A percentile compares a stretch with the other conserved stretches of the same genome.
Conservation (phyloP, 495 filamentous ascomycete genomes). For the Lasiosphaeria hispida region DNA sequence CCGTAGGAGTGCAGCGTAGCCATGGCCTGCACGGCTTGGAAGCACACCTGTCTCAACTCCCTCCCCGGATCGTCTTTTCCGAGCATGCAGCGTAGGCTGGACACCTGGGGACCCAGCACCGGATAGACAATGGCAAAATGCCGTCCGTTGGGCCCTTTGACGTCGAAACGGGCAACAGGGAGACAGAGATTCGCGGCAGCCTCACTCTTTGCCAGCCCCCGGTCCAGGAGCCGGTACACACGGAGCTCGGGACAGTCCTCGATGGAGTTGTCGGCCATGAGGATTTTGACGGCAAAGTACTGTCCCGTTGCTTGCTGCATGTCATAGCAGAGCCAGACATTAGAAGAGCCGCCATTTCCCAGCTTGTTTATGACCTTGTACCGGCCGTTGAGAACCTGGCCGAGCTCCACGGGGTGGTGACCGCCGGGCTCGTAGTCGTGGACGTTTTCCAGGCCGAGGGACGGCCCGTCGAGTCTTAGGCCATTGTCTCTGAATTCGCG, state of each 20-base stretch:
- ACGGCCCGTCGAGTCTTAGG: constrained; percentile 1
- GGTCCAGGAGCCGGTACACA: constrained; percentile 14
- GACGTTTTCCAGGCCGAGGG: constrained; percentile 22
- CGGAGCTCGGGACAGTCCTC: constrained; percentile 21
- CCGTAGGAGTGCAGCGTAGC: constrained; percentile 28
- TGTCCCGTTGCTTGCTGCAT: constrained; percentile 7
- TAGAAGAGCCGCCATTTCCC: constrained; percentile 35
- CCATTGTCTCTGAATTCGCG: constrained; percentile 12
- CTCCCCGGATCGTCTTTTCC: constrained; percentile 5
- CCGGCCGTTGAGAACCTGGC: constrained; percentile 32
- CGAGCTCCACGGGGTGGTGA: constrained; percentile 39
- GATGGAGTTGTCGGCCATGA: constrained; percentile 30
- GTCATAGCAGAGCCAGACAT: constrained; percentile 38
- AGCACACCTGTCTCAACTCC: constrained; percentile 17
- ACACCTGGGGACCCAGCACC: constrained; percentile 29
- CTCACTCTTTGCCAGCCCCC: constrained; percentile 13
- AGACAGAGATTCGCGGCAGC: constrained; percentile 13
- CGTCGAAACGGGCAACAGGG: constrained; percentile 29
- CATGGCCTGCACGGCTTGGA: constrained; percentile 26
- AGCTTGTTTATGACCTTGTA: constrained; percentile 44
- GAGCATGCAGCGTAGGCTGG: constrained; percentile 13
- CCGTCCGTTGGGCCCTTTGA: constrained; percentile 35
- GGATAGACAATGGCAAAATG: constrained; percentile 37
- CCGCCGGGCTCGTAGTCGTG: constrained; percentile 34
- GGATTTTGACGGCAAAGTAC: constrained; percentile 34